Base-by-base conservation (phyloP, 73 alveolate genomes). In the Symbiodinium pilosum region DNA sequence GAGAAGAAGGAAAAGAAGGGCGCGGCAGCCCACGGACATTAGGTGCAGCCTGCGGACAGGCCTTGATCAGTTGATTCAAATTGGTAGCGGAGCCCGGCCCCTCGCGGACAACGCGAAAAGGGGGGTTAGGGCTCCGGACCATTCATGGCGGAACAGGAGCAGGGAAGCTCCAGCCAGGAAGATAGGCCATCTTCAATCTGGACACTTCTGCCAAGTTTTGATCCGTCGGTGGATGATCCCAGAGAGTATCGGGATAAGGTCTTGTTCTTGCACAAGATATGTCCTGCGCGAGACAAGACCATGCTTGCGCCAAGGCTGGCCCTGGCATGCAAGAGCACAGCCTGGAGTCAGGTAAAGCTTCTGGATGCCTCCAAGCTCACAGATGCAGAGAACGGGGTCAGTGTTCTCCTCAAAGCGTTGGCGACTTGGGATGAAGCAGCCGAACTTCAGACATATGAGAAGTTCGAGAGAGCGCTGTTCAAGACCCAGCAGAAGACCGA, bases 281-380 rank as follows among this genome's bases (percentile, higher is more conserved):
- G 59, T 0, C 93, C 93, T 0, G 83, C 26, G 26, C 44, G 51
- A 39, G 81, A 44, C 21, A 28, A 34, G 40, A 9, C 41, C 16
- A 11, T 9, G 30, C 52, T 86, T 4, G 93, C 93, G 12, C 93
- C 93, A 2, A 11, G 93, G 40, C 93, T 86, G 7, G 93, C 93
- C 32, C 28, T 56, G 75, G 11, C 26, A 11, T 56, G 75, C 75
- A 56, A 56, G 75, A 34, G 75, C 28, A 85, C 93, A 11, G 93
- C 93, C 0, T 85, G 93, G 93, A 39, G 39, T n/a, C 93, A 85
- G 39, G 93, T 85, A 2, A 36, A 41, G 39, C 14, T 41, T 4
- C 8, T 85, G 38, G 32, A 24, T 21, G 34, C 93, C 3, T 18
- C 11, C 28, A 26, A 47, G 83, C 51, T 85, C 83, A 32, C 81